These are phyloP conservation scores for Microstegium vimineum DNA, from an alignment of 176 grass and related monocot genomes.

Conservation along the genomic window DNA sequence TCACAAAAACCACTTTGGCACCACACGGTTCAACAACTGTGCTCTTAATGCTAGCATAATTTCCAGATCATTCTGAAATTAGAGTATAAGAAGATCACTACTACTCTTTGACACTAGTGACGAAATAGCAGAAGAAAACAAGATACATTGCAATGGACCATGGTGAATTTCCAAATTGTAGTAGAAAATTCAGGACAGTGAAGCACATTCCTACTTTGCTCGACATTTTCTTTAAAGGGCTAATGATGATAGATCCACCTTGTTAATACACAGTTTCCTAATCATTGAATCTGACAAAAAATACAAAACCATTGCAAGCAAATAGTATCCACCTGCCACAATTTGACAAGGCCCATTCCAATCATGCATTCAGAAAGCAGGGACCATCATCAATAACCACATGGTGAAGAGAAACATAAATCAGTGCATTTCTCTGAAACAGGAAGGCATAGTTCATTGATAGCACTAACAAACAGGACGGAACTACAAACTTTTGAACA, in stretches of 20 bases:
- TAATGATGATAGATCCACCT: neutral
- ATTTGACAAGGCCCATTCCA: neutral
- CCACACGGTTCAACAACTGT: neutral
- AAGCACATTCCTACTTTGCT: too few species aligned
- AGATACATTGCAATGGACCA: too few species aligned
- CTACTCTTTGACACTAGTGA: neutral
- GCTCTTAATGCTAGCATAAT: neutral
- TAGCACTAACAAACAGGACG: neutral
- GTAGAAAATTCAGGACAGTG: neutral
- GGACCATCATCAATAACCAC: neutral
- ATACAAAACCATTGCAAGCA: neutral
- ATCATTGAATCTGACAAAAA: neutral
- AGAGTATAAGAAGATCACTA: neutral
- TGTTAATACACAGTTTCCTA: neutral
- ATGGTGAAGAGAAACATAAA: neutral
- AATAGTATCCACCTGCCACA: neutral
- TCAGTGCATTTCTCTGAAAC: neutral
- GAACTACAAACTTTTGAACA: neutral
- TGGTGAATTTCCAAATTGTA: too few species aligned
- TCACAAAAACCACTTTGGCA: neutral
- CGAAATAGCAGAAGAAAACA: neutral
- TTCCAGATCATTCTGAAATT: neutral
- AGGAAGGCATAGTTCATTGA: neutral
- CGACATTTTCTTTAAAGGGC: too few species aligned
- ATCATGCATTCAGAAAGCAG: neutral